These are phyloP conservation scores for Brassica carinata DNA, from an alignment of 345 rosid species.

Conservation along the genomic window DNA sequence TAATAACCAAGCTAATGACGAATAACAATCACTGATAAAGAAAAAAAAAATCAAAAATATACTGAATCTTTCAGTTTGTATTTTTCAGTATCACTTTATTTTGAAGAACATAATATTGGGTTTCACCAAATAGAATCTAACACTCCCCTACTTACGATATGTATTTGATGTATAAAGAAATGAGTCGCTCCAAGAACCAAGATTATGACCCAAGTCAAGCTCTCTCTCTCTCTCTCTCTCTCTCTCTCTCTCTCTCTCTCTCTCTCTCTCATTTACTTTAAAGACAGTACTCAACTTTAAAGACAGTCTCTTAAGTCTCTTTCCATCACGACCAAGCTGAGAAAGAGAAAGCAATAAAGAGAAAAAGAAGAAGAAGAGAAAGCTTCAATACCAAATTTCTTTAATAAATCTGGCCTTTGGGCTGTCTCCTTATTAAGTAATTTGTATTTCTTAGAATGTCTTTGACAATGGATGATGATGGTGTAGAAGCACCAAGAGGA, in stretches of 20 bases:
- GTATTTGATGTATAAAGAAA: slow-evolving; percentile 19
- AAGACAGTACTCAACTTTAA: slow-evolving; percentile 33
- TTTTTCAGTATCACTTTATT: slow-evolving; percentile 11
- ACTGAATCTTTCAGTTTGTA: slow-evolving; percentile 14
- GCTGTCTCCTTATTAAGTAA: slow-evolving; percentile 28
- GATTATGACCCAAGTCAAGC: slow-evolving; percentile 42
- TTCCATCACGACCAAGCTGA: slow-evolving; percentile 28
- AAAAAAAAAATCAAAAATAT: background rate
- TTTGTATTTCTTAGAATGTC: slow-evolving; percentile 6
- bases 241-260: background rate
- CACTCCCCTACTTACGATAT: slow-evolving; percentile 13
- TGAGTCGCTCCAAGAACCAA: slow-evolving; percentile 35
- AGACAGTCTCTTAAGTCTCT: slow-evolving; percentile 31
- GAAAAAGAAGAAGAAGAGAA: slow-evolving; percentile 7
- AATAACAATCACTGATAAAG: background rate
- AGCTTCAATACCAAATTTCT: slow-evolving; percentile 29
- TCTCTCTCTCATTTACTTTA: background rate
- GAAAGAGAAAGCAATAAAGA: slow-evolving; percentile 42
- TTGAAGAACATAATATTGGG: slow-evolving; percentile 25
- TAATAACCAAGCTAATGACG: background rate
- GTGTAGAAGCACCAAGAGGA: slow-evolving; percentile 34
- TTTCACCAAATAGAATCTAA: slow-evolving; percentile 37
- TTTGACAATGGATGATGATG: slow-evolving; percentile 50
- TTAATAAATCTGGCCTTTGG: slow-evolving; percentile 20
- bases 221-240: background rate